Evolutionary conservation across 768 basidiomycete species (phyloP).

Genomic region (Tulasnella sp.): DNA sequence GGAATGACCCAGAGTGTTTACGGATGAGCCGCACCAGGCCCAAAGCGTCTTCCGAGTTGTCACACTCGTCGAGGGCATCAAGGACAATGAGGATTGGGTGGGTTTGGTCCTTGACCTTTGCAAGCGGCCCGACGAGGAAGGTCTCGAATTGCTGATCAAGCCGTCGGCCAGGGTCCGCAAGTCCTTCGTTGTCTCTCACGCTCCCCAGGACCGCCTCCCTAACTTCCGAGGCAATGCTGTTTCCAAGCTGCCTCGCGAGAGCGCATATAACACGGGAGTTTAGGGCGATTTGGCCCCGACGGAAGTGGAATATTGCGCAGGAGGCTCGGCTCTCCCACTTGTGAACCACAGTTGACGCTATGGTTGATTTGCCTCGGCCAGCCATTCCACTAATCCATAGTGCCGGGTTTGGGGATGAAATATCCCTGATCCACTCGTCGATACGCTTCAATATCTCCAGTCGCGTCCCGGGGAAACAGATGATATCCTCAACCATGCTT

Average conservation of each 20-base stretch:
- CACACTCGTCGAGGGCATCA: too few species aligned
- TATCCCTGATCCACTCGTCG: not conserved
- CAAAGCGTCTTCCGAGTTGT: too few species aligned
- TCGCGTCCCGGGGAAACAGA: not conserved
- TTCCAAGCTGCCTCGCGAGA: not conserved
- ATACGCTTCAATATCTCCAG: not conserved
- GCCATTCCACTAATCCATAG: not conserved
- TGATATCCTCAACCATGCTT: not conserved
- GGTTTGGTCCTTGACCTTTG: not conserved
- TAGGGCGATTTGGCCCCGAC: not conserved
- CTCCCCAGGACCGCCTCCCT: not conserved
- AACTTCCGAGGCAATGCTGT: not conserved
- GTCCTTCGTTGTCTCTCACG: not conserved
- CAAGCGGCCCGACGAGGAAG: not conserved
- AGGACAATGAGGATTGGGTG: too few species aligned
- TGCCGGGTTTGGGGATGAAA: not conserved
- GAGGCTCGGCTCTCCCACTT: not conserved
- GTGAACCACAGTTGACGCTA: not conserved
- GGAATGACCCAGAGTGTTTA: too few species aligned
- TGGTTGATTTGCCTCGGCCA: not conserved
- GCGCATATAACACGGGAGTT: not conserved
- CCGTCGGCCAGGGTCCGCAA: not conserved
- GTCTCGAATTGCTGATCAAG: not conserved
- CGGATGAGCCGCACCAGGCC: too few species aligned
- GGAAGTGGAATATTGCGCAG: not conserved